phyloP scores from a whole-genome alignment of 371 early-diverging fungal species.

The Rhizomucor pusillus region DNA sequence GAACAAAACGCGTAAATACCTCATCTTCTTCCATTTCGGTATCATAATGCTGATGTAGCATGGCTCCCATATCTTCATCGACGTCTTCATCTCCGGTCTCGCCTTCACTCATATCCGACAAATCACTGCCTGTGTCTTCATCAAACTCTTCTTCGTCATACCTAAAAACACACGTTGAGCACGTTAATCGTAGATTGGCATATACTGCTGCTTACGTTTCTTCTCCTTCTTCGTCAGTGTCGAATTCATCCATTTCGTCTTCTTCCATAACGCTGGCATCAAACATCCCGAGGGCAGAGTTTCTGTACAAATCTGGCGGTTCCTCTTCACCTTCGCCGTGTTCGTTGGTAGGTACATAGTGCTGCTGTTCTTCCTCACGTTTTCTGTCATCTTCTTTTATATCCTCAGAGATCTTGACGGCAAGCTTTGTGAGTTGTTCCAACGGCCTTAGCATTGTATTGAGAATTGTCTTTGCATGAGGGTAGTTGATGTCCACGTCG shows the following conservation, averaged over 20 bases:
- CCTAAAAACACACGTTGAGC: slow-evolving; percentile 9
- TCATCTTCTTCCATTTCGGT: slow-evolving; percentile 54
- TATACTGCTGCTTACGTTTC: slow-evolving; percentile 46
- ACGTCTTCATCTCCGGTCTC: slow-evolving; percentile 65
- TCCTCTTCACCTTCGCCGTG: slow-evolving; percentile 42
- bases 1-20: slow-evolving; percentile 6
- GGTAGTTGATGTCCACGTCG: slow-evolving; percentile 90
- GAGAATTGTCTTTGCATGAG: slow-evolving; percentile 73
- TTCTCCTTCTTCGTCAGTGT: slow-evolving; percentile 56
- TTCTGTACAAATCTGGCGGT: slow-evolving; percentile 80
- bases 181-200: neutral
- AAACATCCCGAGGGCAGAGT: slow-evolving; percentile 90
- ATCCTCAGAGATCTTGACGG: slow-evolving; percentile 75
- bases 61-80: slow-evolving; percentile 58
- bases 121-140: slow-evolving; percentile 71
- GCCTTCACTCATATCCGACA: slow-evolving; percentile 63
- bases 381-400: slow-evolving; percentile 35
- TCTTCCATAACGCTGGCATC: slow-evolving; percentile 65
- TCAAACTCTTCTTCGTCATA: slow-evolving; percentile 68
- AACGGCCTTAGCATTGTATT: slow-evolving; percentile 81
- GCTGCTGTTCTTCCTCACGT: slow-evolving; percentile 27
- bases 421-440: slow-evolving; percentile 83
- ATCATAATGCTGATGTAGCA: slow-evolving; percentile 60
- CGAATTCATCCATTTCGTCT: slow-evolving; percentile 64
- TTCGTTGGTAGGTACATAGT: slow-evolving; percentile 22